Conservation (phyloP, 139 green algal species). For the Chlamydomonas asymmetrica region DNA sequence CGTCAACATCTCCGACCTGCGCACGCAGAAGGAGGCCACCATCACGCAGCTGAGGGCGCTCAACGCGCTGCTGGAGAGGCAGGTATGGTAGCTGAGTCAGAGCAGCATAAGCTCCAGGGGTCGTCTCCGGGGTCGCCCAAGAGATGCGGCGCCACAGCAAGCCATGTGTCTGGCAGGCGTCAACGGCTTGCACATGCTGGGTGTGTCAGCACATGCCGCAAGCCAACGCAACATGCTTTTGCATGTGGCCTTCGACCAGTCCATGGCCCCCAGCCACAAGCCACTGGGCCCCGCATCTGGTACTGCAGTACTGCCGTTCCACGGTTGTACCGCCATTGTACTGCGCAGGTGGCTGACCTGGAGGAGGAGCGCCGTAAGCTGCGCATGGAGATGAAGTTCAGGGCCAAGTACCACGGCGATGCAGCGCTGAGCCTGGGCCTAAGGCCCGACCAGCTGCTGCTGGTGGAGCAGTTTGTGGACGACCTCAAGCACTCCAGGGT, state of each 20-base stretch:
- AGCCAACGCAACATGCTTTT: too few relatives aligned
- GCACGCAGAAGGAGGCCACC: constrained; percentile 59
- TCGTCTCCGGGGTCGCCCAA: too few relatives aligned
- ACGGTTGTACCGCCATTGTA: neutral
- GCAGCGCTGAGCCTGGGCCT: constrained; percentile 63
- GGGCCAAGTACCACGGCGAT: constrained; percentile 75
- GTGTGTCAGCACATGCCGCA: too few relatives aligned
- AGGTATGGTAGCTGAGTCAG: constrained; percentile 47
- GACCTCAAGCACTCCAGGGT: constrained; percentile 51
- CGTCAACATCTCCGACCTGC: constrained; percentile 56
- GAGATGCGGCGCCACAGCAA: neutral
- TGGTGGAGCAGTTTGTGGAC: constrained; percentile 74
- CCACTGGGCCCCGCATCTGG: neutral
- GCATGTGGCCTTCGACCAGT: too few relatives aligned
- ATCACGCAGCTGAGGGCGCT: constrained; percentile 62
- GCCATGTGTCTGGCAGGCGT: neutral
- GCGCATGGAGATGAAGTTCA: constrained; percentile 75
- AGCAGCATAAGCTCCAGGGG: too few relatives aligned
- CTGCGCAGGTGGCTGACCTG: constrained; percentile 60
- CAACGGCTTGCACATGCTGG: too few relatives aligned
- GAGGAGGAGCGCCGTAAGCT: constrained; percentile 77
- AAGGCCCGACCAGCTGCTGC: constrained; percentile 61
- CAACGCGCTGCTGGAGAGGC: constrained; percentile 62
- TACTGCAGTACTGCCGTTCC: neutral
- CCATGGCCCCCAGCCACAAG: too few relatives aligned